phyloP scores from a whole-genome alignment of 1,284 basidiomycete species.

The Hemileccinum hortonii region DNA sequence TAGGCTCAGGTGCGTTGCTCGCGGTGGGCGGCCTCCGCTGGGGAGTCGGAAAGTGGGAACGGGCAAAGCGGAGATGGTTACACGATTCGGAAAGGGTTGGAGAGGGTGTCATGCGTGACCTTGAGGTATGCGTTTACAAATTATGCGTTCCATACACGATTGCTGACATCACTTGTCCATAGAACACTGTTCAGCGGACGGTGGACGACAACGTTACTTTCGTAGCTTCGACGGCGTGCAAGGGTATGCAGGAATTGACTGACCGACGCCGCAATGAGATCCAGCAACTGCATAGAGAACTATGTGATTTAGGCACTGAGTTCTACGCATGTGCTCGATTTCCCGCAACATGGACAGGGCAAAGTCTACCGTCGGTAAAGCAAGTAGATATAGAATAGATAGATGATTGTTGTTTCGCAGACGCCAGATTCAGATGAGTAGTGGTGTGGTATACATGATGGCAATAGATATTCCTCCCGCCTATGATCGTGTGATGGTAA shows the following conservation, averaged over 20 bases:
- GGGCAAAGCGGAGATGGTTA: slow-evolving; percentile 70
- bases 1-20: slow-evolving; percentile 60
- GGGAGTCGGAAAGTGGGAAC: slow-evolving; percentile 71
- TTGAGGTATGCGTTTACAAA: slow-evolving; percentile 49
- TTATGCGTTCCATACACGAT: background rate
- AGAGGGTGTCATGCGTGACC: slow-evolving; percentile 69
- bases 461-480: slow-evolving; percentile 20
- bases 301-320: slow-evolving; percentile 48
- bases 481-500: slow-evolving; percentile 30
- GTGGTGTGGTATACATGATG: slow-evolving; percentile 31
- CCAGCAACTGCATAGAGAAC: slow-evolving; percentile 40
- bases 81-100: slow-evolving; percentile 70
- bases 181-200: slow-evolving; percentile 49
- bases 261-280: slow-evolving; percentile 46
- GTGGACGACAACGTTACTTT: slow-evolving; percentile 48
- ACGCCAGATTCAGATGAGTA: slow-evolving; percentile 5
- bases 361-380: background rate
- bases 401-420: slow-evolving; percentile 3
- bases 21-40: slow-evolving; percentile 58
- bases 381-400: slow-evolving; percentile 18
- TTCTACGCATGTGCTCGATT: slow-evolving; percentile 30
- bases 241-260: slow-evolving; percentile 48
- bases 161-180: slow-evolving; percentile 4
- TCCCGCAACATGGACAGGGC: slow-evolving; percentile 9
- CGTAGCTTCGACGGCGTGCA: slow-evolving; percentile 44